Evolutionary conservation across 2,329 filamentous ascomycete species (phyloP), one percentile per base, ranked within the genome.

Genomic region (Sclerotinia subarctica): DNA sequence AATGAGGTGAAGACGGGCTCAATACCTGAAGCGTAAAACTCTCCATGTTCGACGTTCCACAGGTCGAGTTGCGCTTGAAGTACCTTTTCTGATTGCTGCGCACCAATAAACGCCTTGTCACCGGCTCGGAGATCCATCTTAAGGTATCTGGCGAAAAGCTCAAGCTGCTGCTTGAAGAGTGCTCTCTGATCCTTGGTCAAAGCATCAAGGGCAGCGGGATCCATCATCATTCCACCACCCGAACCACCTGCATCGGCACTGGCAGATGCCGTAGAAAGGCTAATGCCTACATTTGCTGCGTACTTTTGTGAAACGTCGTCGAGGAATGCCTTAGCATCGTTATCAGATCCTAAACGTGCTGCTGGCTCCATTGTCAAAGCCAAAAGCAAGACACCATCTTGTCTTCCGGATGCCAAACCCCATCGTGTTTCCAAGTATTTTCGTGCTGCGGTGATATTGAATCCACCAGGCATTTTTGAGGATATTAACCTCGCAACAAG

Each of bases 391-490:
- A 92, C 92, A 74, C 94, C 93, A 78, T 99, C 95, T 78, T 99
- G 95, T 76, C 95, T 87, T 38, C 95, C 95, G 32, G 90, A 78
- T 5, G 85, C 92, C 68, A 99, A 83, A 67, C 95, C 95, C 93
- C 94, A 99, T 79, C 93, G 87, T 21, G 91, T 93, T 82, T 97
- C 94, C 56, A 99, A 83, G 78, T 99, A 96, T 82, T 99, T 99
- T 76, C 95, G 88, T 58, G 96, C 92, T 17, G 93, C 86, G 77
- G 94, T 98, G 79, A 98, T 98, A 80, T 98, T 99, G 87, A 99
- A 99, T 71, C 95, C 95, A 82, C 94, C 95, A 59, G 95, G 95
- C 95, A 99, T 99, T 83, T 99, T 99, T 42, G 95, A 97, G 2
- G 95, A 98, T 54, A 99, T 95, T 78, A 99, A 84, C 74, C 95